Percentiles rank a stretch among this genome's conserved stretches.
Conservation (phyloP, 495 filamentous ascomycete species). For the Lepraria neglecta region DNA sequence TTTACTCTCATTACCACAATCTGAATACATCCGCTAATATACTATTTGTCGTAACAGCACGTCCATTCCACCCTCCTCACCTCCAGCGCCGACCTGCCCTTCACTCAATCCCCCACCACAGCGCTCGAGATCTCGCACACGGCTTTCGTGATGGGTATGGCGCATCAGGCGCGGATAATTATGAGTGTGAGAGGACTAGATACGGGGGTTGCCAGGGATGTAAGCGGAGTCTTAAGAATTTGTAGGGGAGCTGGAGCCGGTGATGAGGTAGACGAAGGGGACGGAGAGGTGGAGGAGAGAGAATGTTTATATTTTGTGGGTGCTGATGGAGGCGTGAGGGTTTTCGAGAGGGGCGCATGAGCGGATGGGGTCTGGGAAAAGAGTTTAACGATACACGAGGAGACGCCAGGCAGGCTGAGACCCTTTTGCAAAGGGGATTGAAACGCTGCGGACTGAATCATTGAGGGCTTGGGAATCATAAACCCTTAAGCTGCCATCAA, state of each 20-base stretch:
- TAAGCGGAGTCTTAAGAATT: constrained; percentile 81
- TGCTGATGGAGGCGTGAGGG: constrained; percentile 67
- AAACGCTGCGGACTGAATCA: no score
- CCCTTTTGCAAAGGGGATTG: no score
- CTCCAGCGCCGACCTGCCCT: constrained; percentile 60
- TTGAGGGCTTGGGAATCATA: no score
- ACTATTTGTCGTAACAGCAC: constrained; percentile 29
- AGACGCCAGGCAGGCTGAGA: no score
- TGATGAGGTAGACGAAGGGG: constrained; percentile 29
- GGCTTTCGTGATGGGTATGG: constrained; percentile 58
- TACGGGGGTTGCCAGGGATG: constrained; percentile 80
- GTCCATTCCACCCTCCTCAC: constrained; percentile 59
- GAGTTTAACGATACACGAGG: no score
- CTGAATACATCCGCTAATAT: background rate
- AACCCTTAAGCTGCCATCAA: no score
- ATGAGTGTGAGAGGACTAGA: constrained; percentile 69
- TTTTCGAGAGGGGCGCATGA: constrained; percentile 65
- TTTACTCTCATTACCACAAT: background rate
- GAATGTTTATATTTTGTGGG: constrained; percentile 79
- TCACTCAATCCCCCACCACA: constrained; percentile 55
- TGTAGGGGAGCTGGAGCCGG: constrained; percentile 48
- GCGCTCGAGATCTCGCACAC: constrained; percentile 60
- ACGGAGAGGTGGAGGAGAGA: constrained; percentile 45
- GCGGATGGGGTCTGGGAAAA: background rate
- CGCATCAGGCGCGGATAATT: constrained; percentile 65